Base-by-base conservation (phyloP, 352 stramenopile species). In the Blastocystis sp. region DNA sequence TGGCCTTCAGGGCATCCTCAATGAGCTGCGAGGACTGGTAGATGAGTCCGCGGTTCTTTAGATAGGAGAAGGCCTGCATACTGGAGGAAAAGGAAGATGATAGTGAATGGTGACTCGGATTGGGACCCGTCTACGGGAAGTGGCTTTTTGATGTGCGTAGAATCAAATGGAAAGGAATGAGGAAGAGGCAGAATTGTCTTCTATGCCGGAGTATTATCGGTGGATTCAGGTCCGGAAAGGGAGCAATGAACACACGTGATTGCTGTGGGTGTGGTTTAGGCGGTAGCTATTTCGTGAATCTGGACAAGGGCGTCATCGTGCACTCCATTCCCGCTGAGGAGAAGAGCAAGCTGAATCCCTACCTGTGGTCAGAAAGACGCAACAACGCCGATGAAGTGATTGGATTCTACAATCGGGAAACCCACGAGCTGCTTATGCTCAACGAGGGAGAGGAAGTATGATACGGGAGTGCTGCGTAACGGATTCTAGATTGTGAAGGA, bases 11-110 rank as follows among this genome's bases (percentile, higher is more conserved):
- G 9, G 71, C 61, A 24, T 81, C 71, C 34, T 81, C 71, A 11
- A 74, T 74, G n/a, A 69, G 38, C 24, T 64, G 71, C 21, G 71
- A 70, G 19, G 61, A 74, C 61, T 81, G 71, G 34, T 64, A 81
- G 28, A 81, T 71, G 52, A 81, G 71, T 68, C 71, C 71, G 14
- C 71, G 54, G 4, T 64, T 21, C 61, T 66, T 81, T 9, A 81
- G 61, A 54, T 64, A 64, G 0, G 7, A 9, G 24, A 81, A 81
- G 9, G 61, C 61, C 61, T 81, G 71, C 54, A 81, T 76, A 14
- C n/a, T 34, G n/a, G 10, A 28, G 63, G 11, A 19, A 28, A 10
- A 70, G 10, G 11, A 43, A 11, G 10, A 70, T 28, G 10, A 28
- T 28, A 28, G 43, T 63, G 17, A 63, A n/a, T n/a, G 17, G 17